These are phyloP conservation scores for Zygosaccharomyces sapae DNA, from an alignment of 1,139 yeast species.

Conservation along the genomic window DNA sequence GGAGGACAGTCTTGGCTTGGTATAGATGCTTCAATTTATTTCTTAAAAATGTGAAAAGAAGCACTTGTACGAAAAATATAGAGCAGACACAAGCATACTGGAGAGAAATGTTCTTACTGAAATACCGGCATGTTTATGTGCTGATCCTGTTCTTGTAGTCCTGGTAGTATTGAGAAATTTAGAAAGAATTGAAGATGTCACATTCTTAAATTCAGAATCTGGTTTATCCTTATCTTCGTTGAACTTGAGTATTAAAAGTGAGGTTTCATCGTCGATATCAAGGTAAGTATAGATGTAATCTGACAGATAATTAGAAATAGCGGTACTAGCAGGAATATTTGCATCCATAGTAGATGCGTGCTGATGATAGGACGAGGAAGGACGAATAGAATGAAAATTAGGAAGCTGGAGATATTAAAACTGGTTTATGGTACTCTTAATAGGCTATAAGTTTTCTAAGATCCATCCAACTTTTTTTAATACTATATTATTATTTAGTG, in stretches of 20 bases:
- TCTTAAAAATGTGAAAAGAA: slow-evolving; percentile 51
- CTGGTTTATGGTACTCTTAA: too few species aligned
- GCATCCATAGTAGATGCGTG: slow-evolving; percentile 1
- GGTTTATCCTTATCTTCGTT: slow-evolving; percentile 11
- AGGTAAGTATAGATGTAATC: slow-evolving; percentile 20
- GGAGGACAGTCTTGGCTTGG: slow-evolving; percentile 50
- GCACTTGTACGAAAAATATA: slow-evolving; percentile 51
- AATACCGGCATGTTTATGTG: slow-evolving; percentile 41
- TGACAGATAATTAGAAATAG: slow-evolving; percentile 14
- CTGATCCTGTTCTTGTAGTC: slow-evolving; percentile 54
- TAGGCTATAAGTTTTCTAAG: neutral
- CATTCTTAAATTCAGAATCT: slow-evolving; percentile 13
- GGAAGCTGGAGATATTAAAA: too few species aligned
- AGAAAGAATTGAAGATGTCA: slow-evolving; percentile 25
- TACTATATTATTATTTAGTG: neutral
- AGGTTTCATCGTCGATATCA: slow-evolving; percentile 21
- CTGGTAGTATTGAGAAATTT: slow-evolving; percentile 48
- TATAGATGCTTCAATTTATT: slow-evolving; percentile 47
- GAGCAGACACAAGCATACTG: slow-evolving; percentile 48
- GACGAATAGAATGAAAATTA: too few species aligned
- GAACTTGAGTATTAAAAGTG: slow-evolving; percentile 20
- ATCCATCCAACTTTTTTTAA: neutral
- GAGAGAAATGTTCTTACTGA: slow-evolving; percentile 46
- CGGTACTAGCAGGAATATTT: slow-evolving; percentile 2
- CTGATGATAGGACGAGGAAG: too few species aligned